A percentile compares a stretch with the other conserved stretches of the same genome.
Conservation (phyloP, 345 rosid species). For the Mallotus nudiflorus region DNA sequence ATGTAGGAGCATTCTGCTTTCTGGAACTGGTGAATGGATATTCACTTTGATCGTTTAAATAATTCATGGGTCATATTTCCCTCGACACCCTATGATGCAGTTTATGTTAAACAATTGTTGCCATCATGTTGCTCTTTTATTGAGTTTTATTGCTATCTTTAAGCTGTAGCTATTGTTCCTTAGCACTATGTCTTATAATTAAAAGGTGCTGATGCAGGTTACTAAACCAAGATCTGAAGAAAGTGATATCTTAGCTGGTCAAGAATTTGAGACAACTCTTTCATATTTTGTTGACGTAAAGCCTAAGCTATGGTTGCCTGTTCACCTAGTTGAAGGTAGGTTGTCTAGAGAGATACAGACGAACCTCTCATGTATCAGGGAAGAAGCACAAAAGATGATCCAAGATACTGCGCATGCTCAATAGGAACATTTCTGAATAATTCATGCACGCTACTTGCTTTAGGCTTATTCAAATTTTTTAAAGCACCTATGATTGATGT, state of each 20-base stretch:
- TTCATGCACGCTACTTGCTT: too few relatives aligned
- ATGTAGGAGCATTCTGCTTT: neutral
- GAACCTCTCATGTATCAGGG: slow-evolving; percentile 67
- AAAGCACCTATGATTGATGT: too few relatives aligned
- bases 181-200: too few relatives aligned
- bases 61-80: too few relatives aligned
- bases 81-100: too few relatives aligned
- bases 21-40: neutral
- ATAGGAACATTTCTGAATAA: too few relatives aligned
- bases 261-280: slow-evolving; percentile 59
- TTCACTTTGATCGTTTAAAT: neutral
- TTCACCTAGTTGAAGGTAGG: slow-evolving; percentile 75
- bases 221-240: slow-evolving; percentile 34
- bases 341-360: slow-evolving; percentile 65
- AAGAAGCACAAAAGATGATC: slow-evolving; percentile 58
- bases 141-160: neutral
- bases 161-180: too few relatives aligned
- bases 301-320: slow-evolving; percentile 86
- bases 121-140: neutral
- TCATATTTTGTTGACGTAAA: slow-evolving; percentile 60
- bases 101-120: neutral
- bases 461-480: too few relatives aligned
- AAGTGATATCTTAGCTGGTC: slow-evolving; percentile 26
- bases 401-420: too few relatives aligned
- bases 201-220: slow-evolving; percentile 40